These are phyloP conservation scores for Lentinula raphanica DNA, from an alignment of 768 basidiomycete species.

Conservation along the genomic window DNA sequence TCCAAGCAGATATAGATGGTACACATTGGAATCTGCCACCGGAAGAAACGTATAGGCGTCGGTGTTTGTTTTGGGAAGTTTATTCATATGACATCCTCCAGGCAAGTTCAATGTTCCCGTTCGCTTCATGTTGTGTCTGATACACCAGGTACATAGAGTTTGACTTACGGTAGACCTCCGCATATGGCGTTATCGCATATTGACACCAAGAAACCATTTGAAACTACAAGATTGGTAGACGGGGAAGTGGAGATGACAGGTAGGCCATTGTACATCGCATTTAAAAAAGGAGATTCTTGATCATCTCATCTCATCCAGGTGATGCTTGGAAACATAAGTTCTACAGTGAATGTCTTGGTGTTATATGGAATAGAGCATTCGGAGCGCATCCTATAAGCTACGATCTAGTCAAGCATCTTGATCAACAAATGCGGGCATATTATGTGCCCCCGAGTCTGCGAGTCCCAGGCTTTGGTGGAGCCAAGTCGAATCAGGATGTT, in stretches of 20 bases:
- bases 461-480: slow-evolving; percentile 49
- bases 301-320: slow-evolving; percentile 29
- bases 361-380: slow-evolving; percentile 65
- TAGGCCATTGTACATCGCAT: slow-evolving; percentile 24
- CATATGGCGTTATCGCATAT: slow-evolving; percentile 54
- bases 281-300: not conserved
- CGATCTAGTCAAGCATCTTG: slow-evolving; percentile 55
- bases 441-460: slow-evolving; percentile 35
- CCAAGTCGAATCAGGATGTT: slow-evolving; percentile 34
- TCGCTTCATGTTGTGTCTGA: not conserved
- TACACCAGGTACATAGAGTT: slow-evolving; percentile 41
- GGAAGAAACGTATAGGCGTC: slow-evolving; percentile 53
- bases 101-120: slow-evolving; percentile 29
- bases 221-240: slow-evolving; percentile 34
- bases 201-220: slow-evolving; percentile 49
- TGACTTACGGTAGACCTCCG: slow-evolving; percentile 68
- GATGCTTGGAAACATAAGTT: slow-evolving; percentile 69
- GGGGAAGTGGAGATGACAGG: slow-evolving; percentile 61
- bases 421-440: slow-evolving; percentile 61
- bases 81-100: slow-evolving; percentile 68
- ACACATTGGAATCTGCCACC: slow-evolving; percentile 55
- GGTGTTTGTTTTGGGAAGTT: slow-evolving; percentile 60
- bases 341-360: slow-evolving; percentile 52
- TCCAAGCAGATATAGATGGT: slow-evolving; percentile 55
- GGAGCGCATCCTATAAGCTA: slow-evolving; percentile 58